These are phyloP conservation scores for Calvatia gigantea DNA, from an alignment of 768 basidiomycete species.

Conservation along the genomic window DNA sequence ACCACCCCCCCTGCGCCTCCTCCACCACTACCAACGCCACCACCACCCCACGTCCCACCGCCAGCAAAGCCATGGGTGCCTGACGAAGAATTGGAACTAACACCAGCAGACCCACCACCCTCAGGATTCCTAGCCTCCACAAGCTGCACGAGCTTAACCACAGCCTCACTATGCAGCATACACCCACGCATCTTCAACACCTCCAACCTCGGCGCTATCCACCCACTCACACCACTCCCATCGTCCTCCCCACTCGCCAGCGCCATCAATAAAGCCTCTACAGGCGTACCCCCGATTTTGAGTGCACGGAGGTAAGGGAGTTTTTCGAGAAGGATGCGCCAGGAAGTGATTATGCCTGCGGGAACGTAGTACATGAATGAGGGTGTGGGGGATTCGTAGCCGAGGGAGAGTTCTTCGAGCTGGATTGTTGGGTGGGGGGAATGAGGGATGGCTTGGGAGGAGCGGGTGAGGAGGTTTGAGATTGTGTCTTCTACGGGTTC, in stretches of 20 bases:
- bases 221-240: slow-evolving; percentile 34
- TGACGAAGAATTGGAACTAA: slow-evolving; percentile 27
- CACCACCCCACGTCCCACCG: slow-evolving; percentile 48
- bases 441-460: slow-evolving; percentile 36
- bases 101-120: slow-evolving; percentile 27
- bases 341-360: slow-evolving; percentile 56
- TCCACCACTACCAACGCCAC: slow-evolving; percentile 54
- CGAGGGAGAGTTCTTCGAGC: slow-evolving; percentile 57
- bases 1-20: slow-evolving; percentile 40
- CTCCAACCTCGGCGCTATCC: slow-evolving; percentile 63
- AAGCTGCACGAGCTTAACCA: slow-evolving; percentile 66
- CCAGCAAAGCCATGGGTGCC: neutral
- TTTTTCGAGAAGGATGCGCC: slow-evolving; percentile 59
- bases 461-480: slow-evolving; percentile 55
- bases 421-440: neutral
- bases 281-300: slow-evolving; percentile 58
- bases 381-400: slow-evolving; percentile 44
- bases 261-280: slow-evolving; percentile 59
- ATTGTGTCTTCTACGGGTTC: slow-evolving; percentile 75
- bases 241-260: slow-evolving; percentile 64
- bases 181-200: slow-evolving; percentile 61
- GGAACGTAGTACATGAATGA: slow-evolving; percentile 54
- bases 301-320: slow-evolving; percentile 56
- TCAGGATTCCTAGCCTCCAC: slow-evolving; percentile 71
- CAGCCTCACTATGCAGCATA: slow-evolving; percentile 60